Evolutionary conservation across 164 flowering plant species (phyloP), one percentile per base, ranked within the genome.

Genomic region (Magnolia officinalis): DNA sequence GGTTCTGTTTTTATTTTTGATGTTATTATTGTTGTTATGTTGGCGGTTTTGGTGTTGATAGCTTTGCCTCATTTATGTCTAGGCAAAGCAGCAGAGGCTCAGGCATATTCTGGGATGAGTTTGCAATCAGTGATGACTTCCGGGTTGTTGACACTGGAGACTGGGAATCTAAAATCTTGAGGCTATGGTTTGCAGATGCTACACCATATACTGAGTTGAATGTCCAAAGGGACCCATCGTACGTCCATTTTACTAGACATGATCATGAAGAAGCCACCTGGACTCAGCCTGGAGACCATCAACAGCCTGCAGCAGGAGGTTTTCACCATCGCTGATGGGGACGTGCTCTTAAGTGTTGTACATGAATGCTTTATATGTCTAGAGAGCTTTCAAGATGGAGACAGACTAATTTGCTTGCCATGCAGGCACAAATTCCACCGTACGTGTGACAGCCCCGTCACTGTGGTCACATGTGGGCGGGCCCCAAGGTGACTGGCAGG

Each of bases 381-480:
- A 61, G 96, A 93, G 79, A 85, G 85, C 71, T 91, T 89, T 77
- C 51, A 6, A 67, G 86, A 83, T 1, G 95, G 91, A 68, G 94
- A 90, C 49, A 72, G 81, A 64, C 83, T 92, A 65, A 80, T 88
- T 23, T 65, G 83, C 77, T 75, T 94, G 71, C 87, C 90, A 0
- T 94, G 98, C 76, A 81, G 73, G 65, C 98, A 94, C 69, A 83
- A 84, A 78, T 94, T 89, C 78, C 98, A 94, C 79, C 80, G 80
- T 5, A 45, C 24, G 24, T 23, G 24, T 23, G 24, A 23, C 1
- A n/a, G 24, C 24, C 24, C 24, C 24, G 1, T 23, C 24, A 23
- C 24, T 23, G 24, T 23, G 24, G 24, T 1, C 24, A 23, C 24
- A 23, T 23, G 24, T 23, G 24, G 24, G 24, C 24, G 24, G 24